These are phyloP conservation scores for Lablab purpureus DNA, from an alignment of 306 rosid species.

Conservation along the genomic window DNA sequence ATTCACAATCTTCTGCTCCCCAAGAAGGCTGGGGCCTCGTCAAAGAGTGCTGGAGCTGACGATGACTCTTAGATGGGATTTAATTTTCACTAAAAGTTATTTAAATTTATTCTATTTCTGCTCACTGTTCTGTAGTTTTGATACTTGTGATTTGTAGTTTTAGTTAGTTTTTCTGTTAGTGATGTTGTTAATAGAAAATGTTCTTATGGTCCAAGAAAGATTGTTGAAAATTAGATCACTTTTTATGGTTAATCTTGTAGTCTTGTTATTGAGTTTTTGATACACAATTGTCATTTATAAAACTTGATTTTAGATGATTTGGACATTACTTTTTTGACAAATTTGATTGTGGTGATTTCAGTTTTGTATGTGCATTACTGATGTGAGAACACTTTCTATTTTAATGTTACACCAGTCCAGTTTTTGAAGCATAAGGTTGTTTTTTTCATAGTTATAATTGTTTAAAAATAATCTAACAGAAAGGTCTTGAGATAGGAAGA, in stretches of 20 bases:
- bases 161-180: constrained; percentile 48
- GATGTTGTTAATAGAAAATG: constrained; percentile 63
- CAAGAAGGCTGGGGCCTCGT: constrained; percentile 76
- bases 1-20: constrained; percentile 92
- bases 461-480: no score
- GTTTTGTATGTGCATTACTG: no score
- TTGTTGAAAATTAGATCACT: neutral
- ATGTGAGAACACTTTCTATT: no score
- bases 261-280: neutral
- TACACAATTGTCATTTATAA: neutral
- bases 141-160: constrained; percentile 28
- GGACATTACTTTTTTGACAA: neutral
- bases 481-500: no score
- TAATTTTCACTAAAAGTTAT: neutral
- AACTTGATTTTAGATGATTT: neutral
- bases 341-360: no score
- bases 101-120: neutral
- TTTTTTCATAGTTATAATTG: no score
- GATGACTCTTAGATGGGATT: constrained; percentile 61
- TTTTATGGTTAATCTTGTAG: neutral
- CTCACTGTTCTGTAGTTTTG: neutral
- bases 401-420: no score
- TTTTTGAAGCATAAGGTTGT: no score
- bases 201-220: constrained; percentile 25
- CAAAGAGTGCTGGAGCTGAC: constrained; percentile 69